These are phyloP conservation scores for Spencermartinsiella europaea DNA, from an alignment of 805 yeast species.

Conservation along the genomic window DNA sequence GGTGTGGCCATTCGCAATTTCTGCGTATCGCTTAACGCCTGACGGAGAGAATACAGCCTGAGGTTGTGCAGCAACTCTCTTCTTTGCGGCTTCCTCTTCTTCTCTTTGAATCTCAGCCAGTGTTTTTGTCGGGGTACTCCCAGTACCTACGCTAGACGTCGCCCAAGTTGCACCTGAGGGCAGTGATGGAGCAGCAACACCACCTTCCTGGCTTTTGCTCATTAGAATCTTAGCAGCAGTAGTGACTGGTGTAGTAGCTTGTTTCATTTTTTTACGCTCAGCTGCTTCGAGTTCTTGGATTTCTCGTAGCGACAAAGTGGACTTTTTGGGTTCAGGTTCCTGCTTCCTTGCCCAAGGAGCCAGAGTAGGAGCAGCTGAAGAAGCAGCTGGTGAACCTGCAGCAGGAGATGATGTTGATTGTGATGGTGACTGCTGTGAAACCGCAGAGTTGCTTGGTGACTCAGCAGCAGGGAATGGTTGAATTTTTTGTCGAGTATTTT, in stretches of 20 bases:
- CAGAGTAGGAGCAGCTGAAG: slow-evolving; percentile 12
- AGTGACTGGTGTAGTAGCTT: slow-evolving; percentile 18
- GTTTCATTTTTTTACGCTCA: slow-evolving; percentile 16
- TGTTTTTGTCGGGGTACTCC: slow-evolving; percentile 27
- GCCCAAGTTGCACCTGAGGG: slow-evolving; percentile 28
- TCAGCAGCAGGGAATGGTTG: background rate
- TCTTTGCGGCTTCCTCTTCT: slow-evolving; percentile 27
- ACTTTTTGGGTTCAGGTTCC: slow-evolving; percentile 9
- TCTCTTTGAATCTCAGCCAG: slow-evolving; percentile 36
- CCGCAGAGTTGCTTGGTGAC: too few relatives aligned
- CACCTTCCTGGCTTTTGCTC: background rate
- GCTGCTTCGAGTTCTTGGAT: slow-evolving; percentile 31
- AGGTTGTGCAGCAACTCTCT: slow-evolving; percentile 4
- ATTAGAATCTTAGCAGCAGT: slow-evolving; percentile 1
- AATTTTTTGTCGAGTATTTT: background rate
- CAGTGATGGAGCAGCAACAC: slow-evolving; percentile 15
- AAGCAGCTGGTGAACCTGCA: slow-evolving; percentile 6
- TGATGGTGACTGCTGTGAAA: background rate
- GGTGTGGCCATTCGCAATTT: background rate
- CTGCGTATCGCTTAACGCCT: slow-evolving; percentile 10
- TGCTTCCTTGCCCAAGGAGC: slow-evolving; percentile 27
- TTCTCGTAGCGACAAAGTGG: slow-evolving; percentile 26
- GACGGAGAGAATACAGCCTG: slow-evolving; percentile 3
- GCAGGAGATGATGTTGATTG: slow-evolving; percentile 2
- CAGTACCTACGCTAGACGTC: slow-evolving; percentile 16